Conservation (phyloP, 495 filamentous ascomycete genomes). For the Penicillium pulvis region DNA sequence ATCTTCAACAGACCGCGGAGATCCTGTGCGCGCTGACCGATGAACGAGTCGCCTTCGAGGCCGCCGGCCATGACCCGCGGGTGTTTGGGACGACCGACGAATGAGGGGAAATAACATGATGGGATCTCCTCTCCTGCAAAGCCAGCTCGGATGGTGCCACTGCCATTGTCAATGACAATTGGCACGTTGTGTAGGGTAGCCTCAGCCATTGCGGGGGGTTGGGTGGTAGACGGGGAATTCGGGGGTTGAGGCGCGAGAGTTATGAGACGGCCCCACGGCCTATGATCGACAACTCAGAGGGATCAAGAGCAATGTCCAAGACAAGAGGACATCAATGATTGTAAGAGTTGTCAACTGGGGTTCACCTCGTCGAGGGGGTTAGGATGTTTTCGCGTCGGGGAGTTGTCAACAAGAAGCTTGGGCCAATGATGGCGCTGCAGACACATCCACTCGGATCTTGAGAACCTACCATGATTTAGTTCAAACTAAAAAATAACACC, state of each 20-base stretch:
- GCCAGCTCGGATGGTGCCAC: slow-evolving; percentile 93
- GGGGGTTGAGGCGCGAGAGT: slow-evolving; percentile 28
- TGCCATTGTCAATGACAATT: slow-evolving; percentile 98
- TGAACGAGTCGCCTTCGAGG: slow-evolving; percentile 95
- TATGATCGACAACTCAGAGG: slow-evolving; percentile 24
- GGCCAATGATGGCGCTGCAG: slow-evolving; percentile 35
- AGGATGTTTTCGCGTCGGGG: slow-evolving; percentile 30
- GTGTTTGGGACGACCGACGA: slow-evolving; percentile 96
- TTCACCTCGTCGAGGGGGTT: slow-evolving; percentile 12
- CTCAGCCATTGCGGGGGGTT: slow-evolving; percentile 67
- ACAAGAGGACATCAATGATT: slow-evolving; percentile 10
- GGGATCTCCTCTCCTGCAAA: slow-evolving; percentile 96
- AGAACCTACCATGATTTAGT: background rate
- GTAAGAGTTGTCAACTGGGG: slow-evolving; percentile 17
- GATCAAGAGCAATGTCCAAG: slow-evolving; percentile 7
- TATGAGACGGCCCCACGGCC: slow-evolving; percentile 42
- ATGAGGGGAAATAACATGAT: slow-evolving; percentile 97
- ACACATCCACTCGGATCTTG: slow-evolving; percentile 4
- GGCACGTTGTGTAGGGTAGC: slow-evolving; percentile 88
- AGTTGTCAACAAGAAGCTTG: slow-evolving; percentile 48
- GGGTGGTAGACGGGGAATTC: slow-evolving; percentile 20
- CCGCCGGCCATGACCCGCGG: slow-evolving; percentile 93
- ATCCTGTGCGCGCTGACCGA: slow-evolving; percentile 90
- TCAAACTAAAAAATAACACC: background rate
- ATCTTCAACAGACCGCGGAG: slow-evolving; percentile 93